A percentile compares a stretch with the other conserved stretches of the same genome.
Evolutionary conservation across 495 filamentous ascomycete genomes (phyloP).

Genomic region (Tuber magnatum): DNA sequence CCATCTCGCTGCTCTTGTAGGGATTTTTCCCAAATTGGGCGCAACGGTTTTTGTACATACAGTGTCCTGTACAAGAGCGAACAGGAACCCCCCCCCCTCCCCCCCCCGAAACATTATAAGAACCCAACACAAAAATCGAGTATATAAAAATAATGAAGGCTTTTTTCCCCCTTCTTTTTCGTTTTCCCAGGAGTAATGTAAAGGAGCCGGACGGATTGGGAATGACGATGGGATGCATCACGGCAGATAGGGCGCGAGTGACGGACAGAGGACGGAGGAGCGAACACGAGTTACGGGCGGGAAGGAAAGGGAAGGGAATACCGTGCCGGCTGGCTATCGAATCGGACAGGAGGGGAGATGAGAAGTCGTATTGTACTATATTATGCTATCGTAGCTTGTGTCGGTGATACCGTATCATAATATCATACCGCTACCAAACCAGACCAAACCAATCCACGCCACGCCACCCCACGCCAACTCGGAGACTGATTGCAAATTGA

Average conservation of each 20-base stretch:
- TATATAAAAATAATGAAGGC: background rate
- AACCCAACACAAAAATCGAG: background rate
- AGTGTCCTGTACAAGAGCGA: background rate
- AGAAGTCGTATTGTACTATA: background rate
- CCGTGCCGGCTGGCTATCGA: background rate
- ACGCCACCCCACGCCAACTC: background rate
- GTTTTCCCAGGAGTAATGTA: background rate
- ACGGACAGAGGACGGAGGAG: background rate
- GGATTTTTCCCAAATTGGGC: background rate
- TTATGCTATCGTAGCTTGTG: background rate
- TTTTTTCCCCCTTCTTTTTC: background rate
- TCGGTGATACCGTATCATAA: background rate
- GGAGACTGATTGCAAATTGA: background rate
- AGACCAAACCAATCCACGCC: background rate
- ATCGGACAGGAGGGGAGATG: background rate
- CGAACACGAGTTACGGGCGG: background rate
- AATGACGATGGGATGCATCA: background rate
- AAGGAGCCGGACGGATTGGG: background rate
- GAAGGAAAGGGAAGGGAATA: background rate
- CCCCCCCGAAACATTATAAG: background rate
- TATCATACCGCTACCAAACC: background rate
- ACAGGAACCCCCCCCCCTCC: too few relatives aligned
- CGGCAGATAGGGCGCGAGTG: background rate
- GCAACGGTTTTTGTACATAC: background rate
- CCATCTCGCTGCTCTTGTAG: constrained; percentile 5